A percentile compares a stretch with the other conserved stretches of the same genome.
phyloP scores from a whole-genome alignment of 2,329 filamentous ascomycete genomes.

The Pseudocercospora macadamiae region DNA sequence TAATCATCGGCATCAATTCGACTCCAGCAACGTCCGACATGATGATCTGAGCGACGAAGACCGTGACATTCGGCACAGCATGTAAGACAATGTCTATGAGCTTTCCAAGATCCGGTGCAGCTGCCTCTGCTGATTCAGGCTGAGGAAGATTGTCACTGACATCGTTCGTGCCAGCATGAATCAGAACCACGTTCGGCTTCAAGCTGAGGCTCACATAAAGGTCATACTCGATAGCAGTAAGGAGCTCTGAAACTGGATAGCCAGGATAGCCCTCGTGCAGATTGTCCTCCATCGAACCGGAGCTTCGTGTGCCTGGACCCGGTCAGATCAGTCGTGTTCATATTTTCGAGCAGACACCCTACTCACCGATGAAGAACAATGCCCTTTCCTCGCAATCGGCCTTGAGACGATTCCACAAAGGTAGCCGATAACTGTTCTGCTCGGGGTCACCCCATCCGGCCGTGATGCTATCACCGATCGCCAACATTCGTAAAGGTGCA shows the following conservation, averaged over 20 bases:
- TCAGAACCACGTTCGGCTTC: conserved; percentile 21
- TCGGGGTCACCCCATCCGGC: conserved; percentile 14
- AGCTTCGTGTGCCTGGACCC: conserved; percentile 7
- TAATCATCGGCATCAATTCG: conserved; percentile 5
- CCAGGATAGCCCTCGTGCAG: conserved; percentile 17
- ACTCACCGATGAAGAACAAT: conserved; percentile 9
- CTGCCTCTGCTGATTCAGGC: neutral
- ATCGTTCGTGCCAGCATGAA: conserved; percentile 25
- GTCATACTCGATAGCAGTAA: conserved; percentile 3
- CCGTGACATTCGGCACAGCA: conserved; percentile 17
- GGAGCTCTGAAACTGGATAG: conserved; percentile 8
- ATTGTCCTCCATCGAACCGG: conserved; percentile 11
- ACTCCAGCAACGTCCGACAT: neutral
- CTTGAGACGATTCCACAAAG: conserved; percentile 7
- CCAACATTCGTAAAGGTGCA: conserved; percentile 9
- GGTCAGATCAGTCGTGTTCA: neutral
- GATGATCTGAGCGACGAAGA: conserved; percentile 21
- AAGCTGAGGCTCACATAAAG: conserved; percentile 1
- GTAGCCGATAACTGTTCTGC: conserved; percentile 14
- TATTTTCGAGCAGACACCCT: neutral
- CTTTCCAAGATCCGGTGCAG: conserved; percentile 14
- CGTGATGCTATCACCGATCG: conserved; percentile 17
- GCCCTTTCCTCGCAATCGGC: conserved; percentile 10
- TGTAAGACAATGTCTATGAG: conserved; percentile 19
- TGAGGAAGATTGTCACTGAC: conserved; percentile 5